A percentile compares a stretch with the other conserved stretches of the same genome.
These are phyloP conservation scores for Sporothrix luriei DNA, from an alignment of 2,329 filamentous ascomycete species.

Conservation along the genomic window DNA sequence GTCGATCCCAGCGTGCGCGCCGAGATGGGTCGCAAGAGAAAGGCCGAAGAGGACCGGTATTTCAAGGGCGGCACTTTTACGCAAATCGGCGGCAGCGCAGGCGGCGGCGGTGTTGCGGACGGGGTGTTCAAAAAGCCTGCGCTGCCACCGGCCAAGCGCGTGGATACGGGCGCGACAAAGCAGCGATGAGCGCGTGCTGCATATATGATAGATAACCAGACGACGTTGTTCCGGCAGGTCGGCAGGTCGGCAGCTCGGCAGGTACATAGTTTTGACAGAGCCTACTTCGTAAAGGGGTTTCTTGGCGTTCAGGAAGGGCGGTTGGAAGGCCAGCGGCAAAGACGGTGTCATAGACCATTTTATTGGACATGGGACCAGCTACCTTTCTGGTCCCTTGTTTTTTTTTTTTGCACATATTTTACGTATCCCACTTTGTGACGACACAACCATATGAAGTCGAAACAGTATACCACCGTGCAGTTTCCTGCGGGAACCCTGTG, in stretches of 20 bases:
- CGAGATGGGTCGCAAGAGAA: conserved; percentile 84
- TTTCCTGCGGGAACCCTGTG: background rate
- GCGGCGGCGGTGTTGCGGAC: conserved; percentile 46
- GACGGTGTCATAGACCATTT: conserved; percentile 20
- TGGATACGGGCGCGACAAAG: conserved; percentile 65
- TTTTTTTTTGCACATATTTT: too few relatives aligned
- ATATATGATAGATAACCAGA: too few relatives aligned
- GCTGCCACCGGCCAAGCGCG: conserved; percentile 72
- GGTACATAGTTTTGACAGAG: conserved; percentile 11
- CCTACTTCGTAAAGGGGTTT: background rate
- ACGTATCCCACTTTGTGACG: conserved; percentile 2
- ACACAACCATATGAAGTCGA: background rate
- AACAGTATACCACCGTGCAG: background rate
- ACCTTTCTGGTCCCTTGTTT: background rate
- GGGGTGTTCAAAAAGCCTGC: conserved; percentile 82
- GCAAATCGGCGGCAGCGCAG: conserved; percentile 65
- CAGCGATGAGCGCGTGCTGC: background rate
- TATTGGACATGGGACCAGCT: background rate
- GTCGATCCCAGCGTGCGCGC: conserved; percentile 90
- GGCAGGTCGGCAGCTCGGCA: conserved; percentile 1
- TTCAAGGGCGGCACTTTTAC: conserved; percentile 98
- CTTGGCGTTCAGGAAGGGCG: conserved; percentile 18
- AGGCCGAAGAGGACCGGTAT: conserved; percentile 93
- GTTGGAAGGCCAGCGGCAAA: background rate
- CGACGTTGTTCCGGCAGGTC: background rate